Evolutionary conservation across 2,329 filamentous ascomycete genomes (phyloP).

Genomic region (Phialophora macrospora): DNA sequence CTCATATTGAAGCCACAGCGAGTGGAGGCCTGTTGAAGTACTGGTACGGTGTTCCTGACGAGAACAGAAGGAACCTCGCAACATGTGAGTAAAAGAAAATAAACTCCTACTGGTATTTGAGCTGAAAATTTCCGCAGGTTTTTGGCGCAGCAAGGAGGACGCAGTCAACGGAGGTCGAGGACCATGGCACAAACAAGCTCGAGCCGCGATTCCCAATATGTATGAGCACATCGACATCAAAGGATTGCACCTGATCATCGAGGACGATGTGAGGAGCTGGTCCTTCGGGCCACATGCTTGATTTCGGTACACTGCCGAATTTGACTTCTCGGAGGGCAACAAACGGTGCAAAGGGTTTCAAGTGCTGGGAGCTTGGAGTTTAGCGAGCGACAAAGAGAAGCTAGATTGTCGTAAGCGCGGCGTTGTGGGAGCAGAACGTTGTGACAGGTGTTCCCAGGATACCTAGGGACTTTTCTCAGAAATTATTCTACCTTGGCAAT

Average conservation of each 20-base stretch:
- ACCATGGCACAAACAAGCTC: conserved; percentile 61
- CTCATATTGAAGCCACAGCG: conserved; percentile 77
- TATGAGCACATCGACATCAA: conserved; percentile 71
- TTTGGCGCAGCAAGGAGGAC: conserved; percentile 66
- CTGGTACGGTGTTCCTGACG: conserved; percentile 81
- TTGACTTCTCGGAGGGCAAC: neutral
- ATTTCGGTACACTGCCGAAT: neutral
- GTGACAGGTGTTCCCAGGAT: neutral
- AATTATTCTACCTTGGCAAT: neutral
- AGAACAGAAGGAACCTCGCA: conserved; percentile 74
- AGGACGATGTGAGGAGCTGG: conserved; percentile 68
- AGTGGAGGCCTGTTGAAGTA: conserved; percentile 89
- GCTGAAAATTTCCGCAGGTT: conserved; percentile 55
- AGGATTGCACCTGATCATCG: conserved; percentile 67
- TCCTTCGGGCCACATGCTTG: conserved; percentile 29
- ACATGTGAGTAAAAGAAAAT: conserved; percentile 63
- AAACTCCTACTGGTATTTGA: neutral
- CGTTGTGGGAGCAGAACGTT: neutral
- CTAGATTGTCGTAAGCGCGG: neutral
- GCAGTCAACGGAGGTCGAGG: conserved; percentile 64
- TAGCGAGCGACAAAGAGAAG: neutral
- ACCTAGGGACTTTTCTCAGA: neutral
- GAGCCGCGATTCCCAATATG: conserved; percentile 54
- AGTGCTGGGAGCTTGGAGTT: neutral
- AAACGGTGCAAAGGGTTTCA: neutral